Evolutionary conservation across 495 filamentous ascomycete species (phyloP).

Genomic region (Poronia punctata): DNA sequence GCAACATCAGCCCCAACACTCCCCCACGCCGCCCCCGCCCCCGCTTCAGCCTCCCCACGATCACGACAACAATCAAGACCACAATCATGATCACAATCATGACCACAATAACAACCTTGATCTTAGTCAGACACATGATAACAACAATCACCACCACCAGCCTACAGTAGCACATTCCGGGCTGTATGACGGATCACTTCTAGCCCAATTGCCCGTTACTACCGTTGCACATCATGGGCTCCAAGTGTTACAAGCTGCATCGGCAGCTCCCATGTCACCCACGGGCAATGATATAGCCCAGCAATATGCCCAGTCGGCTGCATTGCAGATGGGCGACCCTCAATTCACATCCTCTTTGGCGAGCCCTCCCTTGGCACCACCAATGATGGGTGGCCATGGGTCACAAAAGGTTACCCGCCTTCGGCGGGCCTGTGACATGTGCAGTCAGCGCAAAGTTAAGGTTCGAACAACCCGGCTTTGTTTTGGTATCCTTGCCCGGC

Average conservation of each 20-base stretch:
- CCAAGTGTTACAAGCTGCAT: slow-evolving; percentile 37
- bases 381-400: background rate
- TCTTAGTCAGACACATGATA: background rate
- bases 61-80: background rate
- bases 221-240: slow-evolving; percentile 37
- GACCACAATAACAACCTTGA: background rate
- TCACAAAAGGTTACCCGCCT: slow-evolving; percentile 46
- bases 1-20: too few relatives aligned
- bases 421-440: slow-evolving; percentile 78
- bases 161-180: slow-evolving; percentile 1
- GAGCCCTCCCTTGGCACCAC: background rate
- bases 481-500: too few relatives aligned
- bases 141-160: background rate
- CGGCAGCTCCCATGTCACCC: slow-evolving; percentile 20
- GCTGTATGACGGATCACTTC: slow-evolving; percentile 10
- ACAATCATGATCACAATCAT: background rate
- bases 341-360: slow-evolving; percentile 10
- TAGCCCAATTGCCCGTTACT: slow-evolving; percentile 16
- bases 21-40: too few relatives aligned
- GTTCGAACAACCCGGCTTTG: too few relatives aligned
- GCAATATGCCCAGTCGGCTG: slow-evolving; percentile 25
- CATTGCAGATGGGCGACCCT: slow-evolving; percentile 17
- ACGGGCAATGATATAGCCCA: slow-evolving; percentile 18
- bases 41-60: background rate
- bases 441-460: slow-evolving; percentile 81